phyloP scores from a whole-genome alignment of 305 asterid species.

The Euphrasia arctica region DNA sequence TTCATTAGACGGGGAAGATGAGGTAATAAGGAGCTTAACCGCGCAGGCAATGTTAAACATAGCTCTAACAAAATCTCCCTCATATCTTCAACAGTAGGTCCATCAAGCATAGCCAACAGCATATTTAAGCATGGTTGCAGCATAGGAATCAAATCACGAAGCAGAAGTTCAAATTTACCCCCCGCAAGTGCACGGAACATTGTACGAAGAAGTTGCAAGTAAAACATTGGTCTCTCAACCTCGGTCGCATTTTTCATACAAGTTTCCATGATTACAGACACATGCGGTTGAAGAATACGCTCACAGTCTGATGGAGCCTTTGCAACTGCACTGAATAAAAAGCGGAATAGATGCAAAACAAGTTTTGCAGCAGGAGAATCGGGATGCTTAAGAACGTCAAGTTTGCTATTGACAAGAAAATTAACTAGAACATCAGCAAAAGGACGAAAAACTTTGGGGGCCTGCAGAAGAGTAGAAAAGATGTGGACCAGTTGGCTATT shows the following conservation, averaged over 20 bases:
- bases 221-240: conserved; percentile 91
- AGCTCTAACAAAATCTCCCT: conserved; percentile 88
- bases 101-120: conserved; percentile 95
- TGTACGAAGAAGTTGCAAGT: conserved; percentile 94
- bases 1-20: conserved; percentile 97
- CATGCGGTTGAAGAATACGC: conserved; percentile 97
- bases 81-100: conserved; percentile 96
- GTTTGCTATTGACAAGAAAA: conserved; percentile 94
- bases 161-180: conserved; percentile 90
- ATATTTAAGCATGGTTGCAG: conserved; percentile 92
- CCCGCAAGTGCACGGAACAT: conserved; percentile 99
- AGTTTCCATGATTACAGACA: conserved; percentile 90
- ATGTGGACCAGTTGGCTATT: conserved; percentile 91
- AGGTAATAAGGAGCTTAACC: conserved; percentile 93
- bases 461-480: conserved; percentile 91
- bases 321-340: conserved; percentile 87
- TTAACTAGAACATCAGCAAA: conserved; percentile 98
- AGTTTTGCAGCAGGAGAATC: conserved; percentile 98
- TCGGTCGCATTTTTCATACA: conserved; percentile 96
- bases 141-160: conserved; percentile 86
- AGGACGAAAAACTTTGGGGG: conserved; percentile 95
- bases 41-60: conserved; percentile 88
- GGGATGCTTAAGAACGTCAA: conserved; percentile 97
- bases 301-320: conserved; percentile 98
- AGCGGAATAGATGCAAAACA: conserved; percentile 96